Evolutionary conservation across 495 filamentous ascomycete species (phyloP), one percentile per base, ranked within the genome.

Genomic region (Daldinia bambusicola): DNA sequence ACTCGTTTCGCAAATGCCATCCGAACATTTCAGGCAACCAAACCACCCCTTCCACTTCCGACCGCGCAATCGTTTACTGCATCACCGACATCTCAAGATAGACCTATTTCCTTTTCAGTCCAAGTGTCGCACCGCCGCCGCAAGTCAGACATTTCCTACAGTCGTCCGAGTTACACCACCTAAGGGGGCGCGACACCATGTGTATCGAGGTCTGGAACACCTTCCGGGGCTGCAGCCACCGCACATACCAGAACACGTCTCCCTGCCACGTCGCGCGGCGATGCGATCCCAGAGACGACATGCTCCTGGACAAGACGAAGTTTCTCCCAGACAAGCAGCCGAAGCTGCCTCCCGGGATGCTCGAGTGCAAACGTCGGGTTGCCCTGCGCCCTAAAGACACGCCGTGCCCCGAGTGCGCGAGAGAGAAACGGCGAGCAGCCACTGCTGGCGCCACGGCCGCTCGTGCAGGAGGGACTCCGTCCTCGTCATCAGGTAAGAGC

Each of bases 171-270:
- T 61, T 61, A 63, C 61, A 62, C 36, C 61, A 59, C 36, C 22
- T 36, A 48, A 48, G n/a, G 10, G 6, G 26, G 3, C 26, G 3
- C 26, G 3, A 26, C 26, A 72, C 31, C 45, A 77, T 77, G 75
- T 77, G 75, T 31, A 36, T 67, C 62, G 73, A 77, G n/a, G 22
- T 71, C 34, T 72, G 63, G 40, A 65, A 55, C 18, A 57, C 41
- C 20, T 75, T 59, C 20, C 59, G 26, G n/a, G 48, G 53, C 0
- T 79, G 77, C 68, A 43, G 59, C 26, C 74, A 76, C 55, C 67
- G 55, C 36, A 43, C 58, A 20, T 79, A 75, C 55, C 76, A 78
- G 55, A 76, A 74, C 68, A 77, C 74, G 6, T 62, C 6, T 18
- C 41, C 22, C 50, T 77, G 75, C 45, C 10, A 41, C 9, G 13